Conservation (phyloP, 129 eudicot species). For the Logfia minima region DNA sequence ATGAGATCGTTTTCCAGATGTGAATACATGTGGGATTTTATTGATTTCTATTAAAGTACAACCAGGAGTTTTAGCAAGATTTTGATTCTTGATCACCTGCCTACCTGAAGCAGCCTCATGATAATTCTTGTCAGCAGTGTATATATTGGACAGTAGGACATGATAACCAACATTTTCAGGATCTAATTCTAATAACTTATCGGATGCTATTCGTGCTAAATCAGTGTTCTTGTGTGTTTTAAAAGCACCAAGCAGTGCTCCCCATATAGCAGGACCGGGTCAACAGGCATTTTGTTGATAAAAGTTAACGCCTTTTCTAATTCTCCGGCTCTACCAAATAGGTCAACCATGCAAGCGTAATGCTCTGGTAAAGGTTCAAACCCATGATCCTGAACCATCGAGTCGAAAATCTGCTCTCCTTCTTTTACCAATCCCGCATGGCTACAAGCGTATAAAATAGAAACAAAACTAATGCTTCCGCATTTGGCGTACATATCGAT, state of each 20-base stretch:
- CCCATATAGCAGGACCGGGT: conserved; percentile 82
- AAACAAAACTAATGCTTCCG: conserved; percentile 76
- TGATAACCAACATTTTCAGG: conserved; percentile 81
- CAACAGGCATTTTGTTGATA: conserved; percentile 61
- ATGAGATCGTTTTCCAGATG: conserved; percentile 71
- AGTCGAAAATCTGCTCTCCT: conserved; percentile 63
- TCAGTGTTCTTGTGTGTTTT: conserved; percentile 70
- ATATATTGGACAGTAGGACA: conserved; percentile 79
- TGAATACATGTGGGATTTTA: conserved; percentile 66
- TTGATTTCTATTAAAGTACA: conserved; percentile 79
- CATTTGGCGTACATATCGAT: conserved; percentile 97
- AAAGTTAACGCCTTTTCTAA: conserved; percentile 68
- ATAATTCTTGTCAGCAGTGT: conserved; percentile 67
- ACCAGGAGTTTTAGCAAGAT: conserved; percentile 73
- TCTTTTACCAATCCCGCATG: conserved; percentile 82
- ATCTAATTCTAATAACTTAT: conserved; percentile 70
- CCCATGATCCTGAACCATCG: conserved; percentile 68
- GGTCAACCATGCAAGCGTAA: conserved; percentile 96
- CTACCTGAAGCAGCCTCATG: conserved; percentile 72
- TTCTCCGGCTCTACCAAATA: conserved; percentile 83
- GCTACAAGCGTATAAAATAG: conserved; percentile 82
- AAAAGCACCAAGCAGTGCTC: conserved; percentile 88
- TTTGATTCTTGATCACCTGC: conserved; percentile 62
- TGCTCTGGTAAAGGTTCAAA: conserved; percentile 72
- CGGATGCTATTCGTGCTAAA: conserved; percentile 77